Conservation (phyloP, 805 yeast species). For the Torulaspora delbrueckii region DNA sequence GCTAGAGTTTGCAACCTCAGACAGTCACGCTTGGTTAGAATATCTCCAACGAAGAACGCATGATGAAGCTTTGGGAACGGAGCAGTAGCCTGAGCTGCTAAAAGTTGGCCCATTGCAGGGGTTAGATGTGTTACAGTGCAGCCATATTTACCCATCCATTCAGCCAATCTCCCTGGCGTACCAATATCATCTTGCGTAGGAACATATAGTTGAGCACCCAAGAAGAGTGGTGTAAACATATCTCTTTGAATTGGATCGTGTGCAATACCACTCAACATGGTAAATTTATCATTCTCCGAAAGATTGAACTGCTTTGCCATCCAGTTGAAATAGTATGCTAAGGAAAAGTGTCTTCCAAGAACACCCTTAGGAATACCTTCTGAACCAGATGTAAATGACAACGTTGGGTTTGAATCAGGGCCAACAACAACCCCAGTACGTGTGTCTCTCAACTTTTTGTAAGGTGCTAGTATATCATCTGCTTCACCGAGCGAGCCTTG, state of each 20-base stretch:
- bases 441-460: conserved; percentile 43
- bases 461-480: conserved; percentile 48
- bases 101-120: conserved; percentile 98
- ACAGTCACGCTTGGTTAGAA: conserved; percentile 95
- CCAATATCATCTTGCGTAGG: conserved; percentile 98
- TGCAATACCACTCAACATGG: conserved; percentile 98
- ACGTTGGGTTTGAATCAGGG: conserved; percentile 95
- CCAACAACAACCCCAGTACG: conserved; percentile 91
- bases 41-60: conserved; percentile 98
- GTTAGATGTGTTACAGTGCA: conserved; percentile 97
- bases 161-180: conserved; percentile 95
- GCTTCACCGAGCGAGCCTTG: conserved; percentile 48
- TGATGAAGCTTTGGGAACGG: conserved; percentile 83
- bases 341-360: conserved; percentile 91
- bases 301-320: conserved; percentile 84
- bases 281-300: conserved; percentile 76
- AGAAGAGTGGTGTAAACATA: conserved; percentile 94
- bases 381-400: conserved; percentile 94
- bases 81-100: conserved; percentile 91
- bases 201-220: conserved; percentile 88
- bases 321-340: conserved; percentile 98
- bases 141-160: conserved; percentile 89
- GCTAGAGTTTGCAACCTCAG: conserved; percentile 88
- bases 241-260: conserved; percentile 99
- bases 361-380: conserved; percentile 99